Conservation (phyloP, 1,284 basidiomycete species). For the Ceratobasidium sp. region DNA sequence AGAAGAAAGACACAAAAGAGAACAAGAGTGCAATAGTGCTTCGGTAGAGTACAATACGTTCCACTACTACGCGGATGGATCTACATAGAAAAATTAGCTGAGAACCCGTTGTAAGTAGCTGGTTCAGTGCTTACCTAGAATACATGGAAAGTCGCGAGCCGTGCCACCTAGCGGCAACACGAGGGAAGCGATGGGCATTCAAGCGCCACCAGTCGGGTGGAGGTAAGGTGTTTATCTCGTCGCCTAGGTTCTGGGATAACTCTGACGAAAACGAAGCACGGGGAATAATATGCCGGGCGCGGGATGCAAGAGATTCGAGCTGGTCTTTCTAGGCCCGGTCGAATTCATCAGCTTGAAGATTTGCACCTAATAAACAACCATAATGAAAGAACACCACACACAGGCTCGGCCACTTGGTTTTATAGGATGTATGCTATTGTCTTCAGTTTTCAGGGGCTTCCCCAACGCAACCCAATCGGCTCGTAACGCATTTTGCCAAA, state of each 20-base stretch:
- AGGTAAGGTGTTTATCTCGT: too few species aligned
- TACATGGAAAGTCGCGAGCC: constrained; percentile 20
- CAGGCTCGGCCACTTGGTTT: background rate
- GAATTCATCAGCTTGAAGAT: constrained; percentile 15
- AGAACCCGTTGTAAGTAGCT: too few species aligned
- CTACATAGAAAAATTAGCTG: too few species aligned
- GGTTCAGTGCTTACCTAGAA: constrained; percentile 26
- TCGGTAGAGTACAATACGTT: too few species aligned
- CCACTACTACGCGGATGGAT: constrained; percentile 35
- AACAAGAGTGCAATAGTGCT: too few species aligned
- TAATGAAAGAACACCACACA: background rate
- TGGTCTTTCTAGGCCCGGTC: constrained; percentile 2
- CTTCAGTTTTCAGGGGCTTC: background rate
- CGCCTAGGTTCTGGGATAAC: too few species aligned
- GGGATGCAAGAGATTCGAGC: background rate
- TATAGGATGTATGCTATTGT: background rate
- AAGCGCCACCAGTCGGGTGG: background rate
- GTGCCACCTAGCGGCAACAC: constrained; percentile 1
- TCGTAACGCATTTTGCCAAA: constrained; percentile 1
- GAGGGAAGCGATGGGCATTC: background rate
- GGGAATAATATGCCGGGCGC: too few species aligned
- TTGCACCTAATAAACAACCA: background rate
- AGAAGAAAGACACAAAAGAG: too few species aligned
- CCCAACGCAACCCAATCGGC: background rate
- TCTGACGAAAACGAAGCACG: too few species aligned